phyloP scores from a whole-genome alignment of 2,329 filamentous ascomycete genomes.

The Neopestalotiopsis clavispora region DNA sequence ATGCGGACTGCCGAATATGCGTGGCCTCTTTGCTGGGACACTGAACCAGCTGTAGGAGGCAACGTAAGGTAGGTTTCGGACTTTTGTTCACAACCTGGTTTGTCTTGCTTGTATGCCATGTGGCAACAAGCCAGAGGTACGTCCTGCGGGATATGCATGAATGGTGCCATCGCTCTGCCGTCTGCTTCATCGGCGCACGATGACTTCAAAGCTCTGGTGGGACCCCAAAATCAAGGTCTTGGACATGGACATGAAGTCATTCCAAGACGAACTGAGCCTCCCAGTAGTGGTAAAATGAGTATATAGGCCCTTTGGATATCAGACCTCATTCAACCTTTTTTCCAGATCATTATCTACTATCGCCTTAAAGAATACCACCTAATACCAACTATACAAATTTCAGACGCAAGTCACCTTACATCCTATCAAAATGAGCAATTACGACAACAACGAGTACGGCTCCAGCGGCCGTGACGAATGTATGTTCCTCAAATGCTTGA shows the following conservation, averaged over 20 bases:
- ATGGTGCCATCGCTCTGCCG: not conserved
- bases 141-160: not conserved
- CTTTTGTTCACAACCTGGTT: not conserved
- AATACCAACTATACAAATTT: not conserved
- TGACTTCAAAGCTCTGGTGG: slow-evolving; percentile 7
- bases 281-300: not conserved
- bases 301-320: not conserved
- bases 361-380: not conserved
- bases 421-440: slow-evolving; percentile 12
- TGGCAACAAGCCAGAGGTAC: not conserved
- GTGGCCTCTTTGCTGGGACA: not conserved
- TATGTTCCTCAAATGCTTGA: not conserved
- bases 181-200: not conserved
- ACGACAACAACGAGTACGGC: slow-evolving; percentile 11
- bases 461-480: slow-evolving; percentile 7
- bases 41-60: too few relatives aligned
- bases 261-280: not conserved
- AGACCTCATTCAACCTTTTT: not conserved
- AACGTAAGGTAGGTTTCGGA: too few relatives aligned
- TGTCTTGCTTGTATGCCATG: not conserved
- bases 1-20: not conserved
- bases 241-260: slow-evolving; percentile 11
- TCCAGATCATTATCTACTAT: not conserved
- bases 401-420: not conserved
- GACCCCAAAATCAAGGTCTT: not conserved